Base-by-base conservation (phyloP, 306 rosid genomes). In the Spatholobus suberectus region DNA sequence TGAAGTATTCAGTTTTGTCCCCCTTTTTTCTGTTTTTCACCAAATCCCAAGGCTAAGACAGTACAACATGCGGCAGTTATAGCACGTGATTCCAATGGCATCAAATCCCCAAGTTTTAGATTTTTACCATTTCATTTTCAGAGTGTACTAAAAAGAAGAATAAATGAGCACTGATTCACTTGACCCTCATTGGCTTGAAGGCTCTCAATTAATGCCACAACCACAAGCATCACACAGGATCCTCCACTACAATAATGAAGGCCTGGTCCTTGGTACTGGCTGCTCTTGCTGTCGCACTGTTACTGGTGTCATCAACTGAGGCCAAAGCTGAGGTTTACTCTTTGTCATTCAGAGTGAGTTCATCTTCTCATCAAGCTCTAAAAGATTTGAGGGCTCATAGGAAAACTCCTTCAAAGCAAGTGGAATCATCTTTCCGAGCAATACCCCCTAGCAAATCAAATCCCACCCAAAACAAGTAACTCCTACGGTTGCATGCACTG, bases 401-500 rank as follows among this genome's bases (percentile, higher is more conserved):
- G 71, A 87, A 82, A 77, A 43, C 27, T 61, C 86, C 87, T 47
- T 62, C 82, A 26, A 77, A 86, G 89, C 82, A 87, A 85, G 77
- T 81, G 63, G 66, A 70, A 8, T 82, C 96, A 0, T 65, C 88
- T 71, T 90, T 90, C 66, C 73, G 91, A 75, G 82, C 49, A 58
- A 90, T 90, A n/a, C 92, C 96, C 13, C 92, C 92, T 34, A 90
- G 88, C 80, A 76, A 58, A 12, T 80, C 93, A 35, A 91, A 90
- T 81, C 93, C 93, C 38, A 81, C 77, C 11, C 93, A 88, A 73
- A 91, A 91, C 83, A 88, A 88, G 93, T 88, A 82, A 86, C 77
- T 76, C 32, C 41, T 70, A n/a, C 47, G 11, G 12, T 67, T 17
- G 5, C 47, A 29, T 14, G 15, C 47, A 37, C 8, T 26, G 12